These are phyloP conservation scores for Arctium minus DNA, from an alignment of 129 eudicot genomes.

Conservation along the genomic window DNA sequence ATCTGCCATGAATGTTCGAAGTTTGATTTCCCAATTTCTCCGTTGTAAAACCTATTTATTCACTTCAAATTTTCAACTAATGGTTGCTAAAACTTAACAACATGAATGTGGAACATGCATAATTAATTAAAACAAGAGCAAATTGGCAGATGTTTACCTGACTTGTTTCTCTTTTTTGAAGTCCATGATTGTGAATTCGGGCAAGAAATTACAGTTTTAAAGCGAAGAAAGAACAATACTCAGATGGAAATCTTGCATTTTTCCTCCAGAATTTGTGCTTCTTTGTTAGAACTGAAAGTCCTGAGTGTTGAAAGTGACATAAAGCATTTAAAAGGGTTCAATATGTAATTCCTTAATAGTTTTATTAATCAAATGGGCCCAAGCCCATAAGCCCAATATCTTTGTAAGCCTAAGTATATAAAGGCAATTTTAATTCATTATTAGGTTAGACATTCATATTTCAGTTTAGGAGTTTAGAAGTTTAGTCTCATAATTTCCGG, in stretches of 20 bases:
- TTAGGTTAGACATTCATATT: too few species aligned
- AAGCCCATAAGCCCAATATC: too few species aligned
- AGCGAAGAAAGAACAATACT: constrained; percentile 8
- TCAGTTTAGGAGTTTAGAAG: too few species aligned
- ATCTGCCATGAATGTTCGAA: constrained; percentile 49
- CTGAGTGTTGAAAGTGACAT: too few species aligned
- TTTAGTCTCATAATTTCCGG: too few species aligned
- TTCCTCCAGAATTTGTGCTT: not conserved
- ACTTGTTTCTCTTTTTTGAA: constrained; percentile 57
- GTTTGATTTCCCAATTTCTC: constrained; percentile 45
- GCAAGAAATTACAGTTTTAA: not conserved
- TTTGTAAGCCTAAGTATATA: too few species aligned
- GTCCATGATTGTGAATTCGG: constrained; percentile 43
- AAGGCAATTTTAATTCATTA: too few species aligned
- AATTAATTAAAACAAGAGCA: not conserved
- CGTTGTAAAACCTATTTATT: constrained; percentile 57
- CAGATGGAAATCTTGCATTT: constrained; percentile 26
- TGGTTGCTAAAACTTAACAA: not conserved
- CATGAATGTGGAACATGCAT: not conserved
- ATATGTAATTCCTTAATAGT: too few species aligned
- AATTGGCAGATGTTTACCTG: constrained; percentile 35
- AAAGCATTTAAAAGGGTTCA: too few species aligned
- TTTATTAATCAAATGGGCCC: too few species aligned
- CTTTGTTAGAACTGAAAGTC: too few species aligned
- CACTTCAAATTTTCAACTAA: not conserved